These are phyloP conservation scores for Citrullus amarus DNA, from an alignment of 306 rosid species.

Conservation along the genomic window DNA sequence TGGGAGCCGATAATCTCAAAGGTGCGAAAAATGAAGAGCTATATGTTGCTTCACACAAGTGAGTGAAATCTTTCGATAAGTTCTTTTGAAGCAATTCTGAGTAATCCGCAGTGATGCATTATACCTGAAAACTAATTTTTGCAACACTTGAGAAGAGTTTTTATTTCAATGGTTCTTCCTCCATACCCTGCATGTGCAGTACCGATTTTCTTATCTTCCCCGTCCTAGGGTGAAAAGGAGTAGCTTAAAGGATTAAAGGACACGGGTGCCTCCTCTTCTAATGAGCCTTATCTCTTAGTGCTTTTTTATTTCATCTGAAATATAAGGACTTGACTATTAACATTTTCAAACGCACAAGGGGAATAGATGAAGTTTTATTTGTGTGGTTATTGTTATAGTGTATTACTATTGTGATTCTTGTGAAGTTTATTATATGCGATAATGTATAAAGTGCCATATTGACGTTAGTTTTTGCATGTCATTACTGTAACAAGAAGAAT, in stretches of 20 bases:
- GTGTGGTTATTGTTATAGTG: not conserved
- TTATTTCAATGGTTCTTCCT: not conserved
- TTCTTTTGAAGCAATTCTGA: not conserved
- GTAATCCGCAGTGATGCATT: not conserved
- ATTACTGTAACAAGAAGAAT: not conserved
- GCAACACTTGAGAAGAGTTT: not conserved
- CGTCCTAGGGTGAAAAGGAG: not conserved
- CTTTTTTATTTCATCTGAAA: not conserved
- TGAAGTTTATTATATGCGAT: not conserved
- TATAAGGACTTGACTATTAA: not conserved
- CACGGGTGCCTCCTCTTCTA: too few relatives aligned
- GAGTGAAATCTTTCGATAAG: slow-evolving; percentile 14
- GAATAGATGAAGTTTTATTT: not conserved
- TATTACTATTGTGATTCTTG: not conserved
- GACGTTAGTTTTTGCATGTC: not conserved
- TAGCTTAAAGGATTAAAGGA: too few relatives aligned
- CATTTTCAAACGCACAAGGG: not conserved
- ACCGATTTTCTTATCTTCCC: too few relatives aligned
- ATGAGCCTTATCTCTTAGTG: not conserved
- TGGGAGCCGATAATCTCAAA: slow-evolving; percentile 90
- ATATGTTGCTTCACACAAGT: slow-evolving; percentile 93
- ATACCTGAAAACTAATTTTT: not conserved
- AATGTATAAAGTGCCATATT: not conserved
- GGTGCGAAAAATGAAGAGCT: slow-evolving; percentile 93
- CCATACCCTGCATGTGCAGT: not conserved